Conservation (phyloP, 2,329 filamentous ascomycete species). For the Cladosporium sp. region DNA sequence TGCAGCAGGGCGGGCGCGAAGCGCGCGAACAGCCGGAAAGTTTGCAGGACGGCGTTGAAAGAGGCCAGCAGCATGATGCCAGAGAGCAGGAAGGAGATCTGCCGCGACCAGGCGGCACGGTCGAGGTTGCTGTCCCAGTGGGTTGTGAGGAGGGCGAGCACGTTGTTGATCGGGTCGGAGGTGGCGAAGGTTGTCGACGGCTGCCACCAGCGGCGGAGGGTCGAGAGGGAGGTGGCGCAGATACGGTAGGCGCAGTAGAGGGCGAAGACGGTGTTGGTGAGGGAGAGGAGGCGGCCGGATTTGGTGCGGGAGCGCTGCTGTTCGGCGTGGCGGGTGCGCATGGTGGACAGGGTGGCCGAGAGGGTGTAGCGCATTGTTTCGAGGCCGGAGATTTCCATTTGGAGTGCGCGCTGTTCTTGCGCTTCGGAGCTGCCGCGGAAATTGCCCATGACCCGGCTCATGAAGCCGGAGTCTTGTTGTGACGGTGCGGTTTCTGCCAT, state of each 20-base stretch:
- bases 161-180: constrained; percentile 76
- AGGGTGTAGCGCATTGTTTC: constrained; percentile 73
- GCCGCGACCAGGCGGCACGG: constrained; percentile 74
- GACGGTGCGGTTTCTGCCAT: constrained; percentile 37
- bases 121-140: constrained; percentile 81
- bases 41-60: constrained; percentile 78
- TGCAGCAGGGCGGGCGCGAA: constrained; percentile 66
- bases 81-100: constrained; percentile 76
- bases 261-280: constrained; percentile 64
- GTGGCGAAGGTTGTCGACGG: constrained; percentile 53
- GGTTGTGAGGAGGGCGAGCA: constrained; percentile 71
- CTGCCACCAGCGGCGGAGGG: constrained; percentile 50
- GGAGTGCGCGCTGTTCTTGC: constrained; percentile 49
- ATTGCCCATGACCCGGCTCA: constrained; percentile 67
- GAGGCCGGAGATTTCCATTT: constrained; percentile 71
- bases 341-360: constrained; percentile 55
- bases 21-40: constrained; percentile 71
- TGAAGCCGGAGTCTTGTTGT: constrained; percentile 45
- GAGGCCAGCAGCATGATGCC: constrained; percentile 77
- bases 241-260: constrained; percentile 83
- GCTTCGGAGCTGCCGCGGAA: constrained; percentile 57
- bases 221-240: constrained; percentile 62
- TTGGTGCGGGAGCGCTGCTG: constrained; percentile 62
- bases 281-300: constrained; percentile 57
- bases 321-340: constrained; percentile 57